Evolutionary conservation across 2,329 filamentous ascomycete genomes (phyloP), one percentile per base, ranked within the genome.

Genomic region (Botrytis porri): DNA sequence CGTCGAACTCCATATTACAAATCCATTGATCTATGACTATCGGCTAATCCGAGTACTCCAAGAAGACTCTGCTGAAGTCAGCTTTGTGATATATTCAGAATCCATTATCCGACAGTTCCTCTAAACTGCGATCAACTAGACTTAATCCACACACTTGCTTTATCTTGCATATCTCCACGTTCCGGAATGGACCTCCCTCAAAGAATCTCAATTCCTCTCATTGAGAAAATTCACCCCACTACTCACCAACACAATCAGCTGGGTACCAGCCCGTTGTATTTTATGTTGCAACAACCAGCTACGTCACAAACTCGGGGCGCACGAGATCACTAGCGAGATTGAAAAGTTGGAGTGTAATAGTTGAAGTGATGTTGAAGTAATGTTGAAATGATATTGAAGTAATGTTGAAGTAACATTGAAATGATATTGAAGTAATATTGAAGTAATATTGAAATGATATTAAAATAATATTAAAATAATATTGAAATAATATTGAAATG

Each of bases 61-160:
- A 2, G 22, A 16, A 16, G 6, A 54, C 51, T 4, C 29, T 29
- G n/a, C n/a, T 1, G 14, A 10, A 29, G 51, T 29, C n/a, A 54
- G 18, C 25, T 54, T 54, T 0, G 12, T 18, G n/a, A 1, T n/a
- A 29, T 18, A 8, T 29, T 18, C 25, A 54, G 14, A 29, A 8
- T 3, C 10, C 0, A 29, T 18, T 1, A 18, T 54, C n/a, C 14
- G 2, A 29, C 6, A n/a, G 25, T 3, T 16, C 3, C n/a, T 29
- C n/a, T 4, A 29, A 7, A 29, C 3, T 18, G 25, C 12, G 14
- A 29, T 29, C 7, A 8, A n/a, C 14, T 16, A 54, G n/a, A 29
- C 51, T 54, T 4, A 8, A 18, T 54, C 9, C 51, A 54, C 51
- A 54, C n/a, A 51, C 25, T n/a, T 51, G 48, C 5, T 51, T 51